Conservation (phyloP, 192 early-diverging fungal species). For the Gamsiella multidivaricata region DNA sequence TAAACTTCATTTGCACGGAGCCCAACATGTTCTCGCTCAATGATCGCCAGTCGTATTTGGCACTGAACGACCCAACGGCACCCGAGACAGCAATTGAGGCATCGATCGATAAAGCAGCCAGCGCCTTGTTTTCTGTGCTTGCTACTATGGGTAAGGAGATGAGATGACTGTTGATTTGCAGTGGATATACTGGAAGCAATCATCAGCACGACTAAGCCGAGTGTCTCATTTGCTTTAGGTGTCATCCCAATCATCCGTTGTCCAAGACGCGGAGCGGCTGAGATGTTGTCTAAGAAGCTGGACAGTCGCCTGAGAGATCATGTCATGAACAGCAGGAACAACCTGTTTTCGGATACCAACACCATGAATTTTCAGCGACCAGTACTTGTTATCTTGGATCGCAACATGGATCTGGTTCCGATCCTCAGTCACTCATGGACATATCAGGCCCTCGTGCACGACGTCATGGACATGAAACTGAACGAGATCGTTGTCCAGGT, state of each 20-base stretch:
- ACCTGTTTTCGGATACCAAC: conserved; percentile 77
- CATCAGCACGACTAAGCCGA: too few species aligned
- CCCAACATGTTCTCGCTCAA: conserved; percentile 93
- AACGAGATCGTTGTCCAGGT: conserved; percentile 83
- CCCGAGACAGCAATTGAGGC: conserved; percentile 84
- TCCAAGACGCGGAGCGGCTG: conserved; percentile 91
- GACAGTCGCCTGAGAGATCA: conserved; percentile 93
- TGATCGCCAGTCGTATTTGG: conserved; percentile 80
- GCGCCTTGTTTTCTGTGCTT: conserved; percentile 88
- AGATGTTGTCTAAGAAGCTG: conserved; percentile 91
- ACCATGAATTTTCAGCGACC: conserved; percentile 76
- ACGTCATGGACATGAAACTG: conserved; percentile 92
- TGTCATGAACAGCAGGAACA: conserved; percentile 86
- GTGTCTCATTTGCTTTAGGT: too few species aligned
- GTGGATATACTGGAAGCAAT: neutral
- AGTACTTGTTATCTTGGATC: conserved; percentile 90
- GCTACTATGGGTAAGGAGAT: conserved; percentile 80
- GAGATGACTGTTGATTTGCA: neutral
- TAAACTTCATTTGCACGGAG: conserved; percentile 95
- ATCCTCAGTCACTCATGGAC: conserved; percentile 99
- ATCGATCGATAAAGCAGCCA: conserved; percentile 84
- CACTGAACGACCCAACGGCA: conserved; percentile 86
- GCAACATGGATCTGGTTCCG: conserved; percentile 89
- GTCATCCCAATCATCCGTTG: conserved; percentile 92
- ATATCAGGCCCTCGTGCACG: conserved; percentile 96